Evolutionary conservation across 116 monocot species (phyloP), one percentile per base, ranked within the genome.

Genomic region (Iris pallida): DNA sequence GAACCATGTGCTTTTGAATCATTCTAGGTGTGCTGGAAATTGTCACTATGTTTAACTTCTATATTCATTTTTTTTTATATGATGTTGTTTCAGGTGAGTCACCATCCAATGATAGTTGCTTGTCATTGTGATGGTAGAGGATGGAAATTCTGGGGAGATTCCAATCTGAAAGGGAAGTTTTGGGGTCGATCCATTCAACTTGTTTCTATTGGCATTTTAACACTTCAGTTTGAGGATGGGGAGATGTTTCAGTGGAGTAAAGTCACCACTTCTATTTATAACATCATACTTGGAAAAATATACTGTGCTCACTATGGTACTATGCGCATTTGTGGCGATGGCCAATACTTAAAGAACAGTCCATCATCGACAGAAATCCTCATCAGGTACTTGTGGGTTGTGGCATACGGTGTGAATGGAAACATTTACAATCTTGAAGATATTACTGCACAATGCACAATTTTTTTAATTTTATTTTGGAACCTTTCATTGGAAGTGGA

Each of bases 281-380:
- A 92, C 66, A 92, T 92, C 59, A 88, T 92, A 67, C 68, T 88
- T 30, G 91, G 91, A 16, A 92, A 92, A 80, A 88, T 92, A 51
- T 92, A 92, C 42, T 92, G 91, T 73, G 88, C 88, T 68, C 91
- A 92, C 65, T 92, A 92, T 85, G 91, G 91, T 69, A 85, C 91
- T 5, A 92, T 92, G 91, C 82, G 88, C 42, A 88, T 88, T 66
- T 84, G 73, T 61, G 91, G 91, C 44, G 85, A 68, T 67, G 83
- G 85, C 17, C 72, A 88, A 41, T 92, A 92, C 71, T 92, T 19
- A 92, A 92, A 68, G 91, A 92, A 58, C 91, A 92, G 54, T 88
- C 88, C 20, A 92, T 92, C 53, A 92, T 92, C 71, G 91, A 92
- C 64, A 78, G 91, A 6, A 92, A 85, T 70, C 88, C 91, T 7